Base-by-base conservation (phyloP, 78 protist species). In the Neovahlkampfia damariscottae region DNA sequence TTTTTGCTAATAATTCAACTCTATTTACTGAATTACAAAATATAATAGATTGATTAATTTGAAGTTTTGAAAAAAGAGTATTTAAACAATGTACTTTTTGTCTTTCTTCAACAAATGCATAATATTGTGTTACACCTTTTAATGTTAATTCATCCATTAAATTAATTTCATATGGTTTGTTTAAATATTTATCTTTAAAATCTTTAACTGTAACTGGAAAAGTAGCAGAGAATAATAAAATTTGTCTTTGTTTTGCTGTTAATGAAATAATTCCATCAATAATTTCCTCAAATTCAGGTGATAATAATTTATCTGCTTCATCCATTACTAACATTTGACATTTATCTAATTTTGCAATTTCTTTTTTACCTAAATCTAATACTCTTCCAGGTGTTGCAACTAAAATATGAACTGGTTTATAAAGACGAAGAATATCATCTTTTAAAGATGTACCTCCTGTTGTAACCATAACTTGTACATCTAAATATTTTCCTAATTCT, bases 41-140 rank as follows among this genome's bases (percentile, higher is more conserved):
- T 74, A 98, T 98, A 87, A 98, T 95, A 40, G 90, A 88, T 83
- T 98, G 99, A 86, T 95, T 93, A 93, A 98, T 93, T 67, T 89
- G 90, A 1, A 97, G 90, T 67, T 93, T 91, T 50, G 85, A 66
- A 86, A 96, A 95, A 39, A 98, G 92, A 3, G 97, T 89, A 86
- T 94, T 92, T 41, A 98, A 88, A 72, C 98, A 96, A 70, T 91
- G 94, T 7, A 98, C 89, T 76, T 98, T 98, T 75, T 96, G 95
- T 32, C 87, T 62, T 79, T 98, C 99, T 58, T 96, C 98, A 35
- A 98, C 96, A 72, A 88, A 96, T 27, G 98, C 99, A 37, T 98
- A 97, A 81, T 82, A 97, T 82, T 96, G 99, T 3, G 98, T 86
- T 59, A 94, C 90, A 9, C 99, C 99, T 75, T 90, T 89, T 38